Conservation (phyloP, 176 grass and related monocot genomes). For the Hsuehochloa calcarea region DNA sequence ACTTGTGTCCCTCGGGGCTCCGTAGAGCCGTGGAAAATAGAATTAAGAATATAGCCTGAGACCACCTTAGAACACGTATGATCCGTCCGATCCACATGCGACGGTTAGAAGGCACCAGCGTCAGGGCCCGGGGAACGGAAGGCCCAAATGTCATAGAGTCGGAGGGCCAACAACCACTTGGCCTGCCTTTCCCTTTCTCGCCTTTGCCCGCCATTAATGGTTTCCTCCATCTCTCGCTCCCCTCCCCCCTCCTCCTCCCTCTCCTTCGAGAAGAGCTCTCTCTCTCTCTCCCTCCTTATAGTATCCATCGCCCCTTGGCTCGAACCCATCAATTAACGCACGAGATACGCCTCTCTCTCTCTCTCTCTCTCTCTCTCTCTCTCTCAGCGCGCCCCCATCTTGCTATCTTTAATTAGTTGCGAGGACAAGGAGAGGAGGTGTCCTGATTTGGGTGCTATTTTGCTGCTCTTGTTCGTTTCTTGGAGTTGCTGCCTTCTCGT, state of each 20-base stretch:
- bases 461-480: not conserved
- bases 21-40: not conserved
- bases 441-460: not conserved
- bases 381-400: no score
- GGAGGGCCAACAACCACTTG: not conserved
- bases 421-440: not conserved
- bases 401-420: not conserved
- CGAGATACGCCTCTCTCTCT: not conserved
- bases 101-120: not conserved
- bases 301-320: not conserved
- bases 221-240: not conserved
- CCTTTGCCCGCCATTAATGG: slow-evolving; percentile 44
- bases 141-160: not conserved
- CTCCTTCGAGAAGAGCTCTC: not conserved
- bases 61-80: not conserved
- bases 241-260: not conserved
- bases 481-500: no score
- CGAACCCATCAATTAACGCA: slow-evolving; percentile 9
- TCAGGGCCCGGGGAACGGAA: not conserved
- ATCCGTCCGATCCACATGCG: not conserved
- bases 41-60: not conserved
- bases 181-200: not conserved
- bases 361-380: not conserved
- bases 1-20: no score
- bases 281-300: not conserved